Evolutionary conservation across 495 filamentous ascomycete species (phyloP), one percentile per base, ranked within the genome.

Genomic region (Acidiella bohemica): DNA sequence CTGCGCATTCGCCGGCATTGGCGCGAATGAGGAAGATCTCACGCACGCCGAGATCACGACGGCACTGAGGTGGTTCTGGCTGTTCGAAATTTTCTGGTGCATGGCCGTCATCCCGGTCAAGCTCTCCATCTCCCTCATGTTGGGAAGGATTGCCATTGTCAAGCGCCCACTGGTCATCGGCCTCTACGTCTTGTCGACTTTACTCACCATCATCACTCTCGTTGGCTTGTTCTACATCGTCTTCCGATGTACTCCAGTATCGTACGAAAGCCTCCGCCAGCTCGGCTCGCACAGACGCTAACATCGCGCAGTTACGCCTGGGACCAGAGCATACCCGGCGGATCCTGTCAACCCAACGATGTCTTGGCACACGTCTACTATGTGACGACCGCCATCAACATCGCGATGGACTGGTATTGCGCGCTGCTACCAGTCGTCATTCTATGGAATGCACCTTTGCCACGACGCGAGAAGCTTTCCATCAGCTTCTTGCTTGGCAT

Each of bases 61-160:
- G 22, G 36, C 23, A 17, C 16, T 27, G 36, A 39, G 33, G 39
- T 41, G 26, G 27, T 41, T 41, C 39, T 41, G 13, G 14, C 21
- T 41, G 18, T 41, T 33, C 28, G 39, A 41, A 23, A 23, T 41
- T 17, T 33, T 41, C 17, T 41, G 29, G 27, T 41, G 39, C 20
- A 13, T 41, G 5, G 29, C 39, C 6, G 30, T 32, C 17, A 33
- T 41, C 6, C 27, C 29, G 11, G 21, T 33, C 27, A 41, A 41
- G 30, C 6, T 41, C 14, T 34, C 27, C 28, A 41, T 41, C 28
- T 14, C 39, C 6, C 18, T 41, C 19, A 41, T 33, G 26, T 28
- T 41, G 10, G 21, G 6, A 9, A 8, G 39, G 6, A 23, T 41
- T 5, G 39, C 39, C 22, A 14, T 4, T 5, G 14, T 12, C 4